Evolutionary conservation across 2,329 filamentous ascomycete genomes (phyloP).

Genomic region (Epichloe gansuensis): DNA sequence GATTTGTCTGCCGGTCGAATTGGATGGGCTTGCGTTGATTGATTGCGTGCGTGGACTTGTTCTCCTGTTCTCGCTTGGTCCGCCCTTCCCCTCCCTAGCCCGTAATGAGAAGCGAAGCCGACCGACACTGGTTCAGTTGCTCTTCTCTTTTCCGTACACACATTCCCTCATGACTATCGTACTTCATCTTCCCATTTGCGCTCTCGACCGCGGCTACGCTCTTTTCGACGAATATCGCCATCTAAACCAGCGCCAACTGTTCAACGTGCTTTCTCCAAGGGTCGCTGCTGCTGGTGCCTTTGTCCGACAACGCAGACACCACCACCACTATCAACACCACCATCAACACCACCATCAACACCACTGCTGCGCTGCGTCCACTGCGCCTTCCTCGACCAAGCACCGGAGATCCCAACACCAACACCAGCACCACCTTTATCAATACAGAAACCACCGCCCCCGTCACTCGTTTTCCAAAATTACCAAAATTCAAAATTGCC

Average conservation of each 20-base stretch:
- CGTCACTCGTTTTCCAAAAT: conserved; percentile 11
- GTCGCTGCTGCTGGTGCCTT: conserved; percentile 28
- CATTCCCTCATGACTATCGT: conserved; percentile 30
- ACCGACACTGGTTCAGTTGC: conserved; percentile 10
- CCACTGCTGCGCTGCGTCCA: conserved; percentile 16
- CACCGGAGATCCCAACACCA: conserved; percentile 14
- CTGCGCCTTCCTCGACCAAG: conserved; percentile 26
- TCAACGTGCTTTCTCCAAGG: conserved; percentile 32
- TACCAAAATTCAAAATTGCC: conserved; percentile 12
- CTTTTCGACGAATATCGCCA: conserved; percentile 32
- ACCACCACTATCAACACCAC: neutral
- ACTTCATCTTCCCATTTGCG: conserved; percentile 35
- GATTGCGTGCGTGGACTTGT: neutral
- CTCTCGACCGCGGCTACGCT: conserved; percentile 32
- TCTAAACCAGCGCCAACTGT: conserved; percentile 24
- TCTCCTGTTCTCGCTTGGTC: neutral
- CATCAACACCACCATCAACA: neutral
- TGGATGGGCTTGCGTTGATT: too few relatives aligned
- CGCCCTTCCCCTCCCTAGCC: neutral
- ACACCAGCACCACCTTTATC: conserved; percentile 14
- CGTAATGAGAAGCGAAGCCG: conserved; percentile 8
- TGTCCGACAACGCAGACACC: conserved; percentile 24
- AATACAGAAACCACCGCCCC: neutral
- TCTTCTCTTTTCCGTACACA: conserved; percentile 11
- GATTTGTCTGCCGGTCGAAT: neutral